These are phyloP conservation scores for Nissolia schottii DNA, from an alignment of 306 rosid species.

Conservation along the genomic window DNA sequence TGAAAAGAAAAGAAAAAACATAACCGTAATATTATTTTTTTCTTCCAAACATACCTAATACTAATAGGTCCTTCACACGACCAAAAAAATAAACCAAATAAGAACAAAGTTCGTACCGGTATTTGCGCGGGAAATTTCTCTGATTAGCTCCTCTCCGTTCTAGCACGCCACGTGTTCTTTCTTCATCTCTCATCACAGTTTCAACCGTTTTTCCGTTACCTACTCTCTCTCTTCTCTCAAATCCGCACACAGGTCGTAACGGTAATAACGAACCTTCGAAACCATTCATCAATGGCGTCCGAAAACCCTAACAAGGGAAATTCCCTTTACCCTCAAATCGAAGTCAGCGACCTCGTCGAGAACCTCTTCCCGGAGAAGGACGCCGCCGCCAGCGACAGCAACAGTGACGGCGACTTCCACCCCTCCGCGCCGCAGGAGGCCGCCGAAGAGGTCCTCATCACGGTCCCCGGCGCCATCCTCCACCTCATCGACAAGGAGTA, in stretches of 20 bases:
- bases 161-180: slow-evolving; percentile 17
- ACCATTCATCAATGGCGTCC: slow-evolving; percentile 37
- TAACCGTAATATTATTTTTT: too few relatives aligned
- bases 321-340: slow-evolving; percentile 48
- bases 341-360: slow-evolving; percentile 40
- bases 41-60: too few relatives aligned
- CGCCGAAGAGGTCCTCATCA: slow-evolving; percentile 54
- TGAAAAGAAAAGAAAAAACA: too few relatives aligned
- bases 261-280: not conserved
- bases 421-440: slow-evolving; percentile 47
- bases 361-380: slow-evolving; percentile 38
- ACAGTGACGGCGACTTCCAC: not conserved
- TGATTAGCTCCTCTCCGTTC: not conserved
- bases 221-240: not conserved
- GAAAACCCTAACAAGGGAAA: slow-evolving; percentile 20
- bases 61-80: too few relatives aligned
- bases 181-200: not conserved
- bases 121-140: slow-evolving; percentile 4
- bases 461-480: slow-evolving; percentile 76
- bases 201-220: not conserved
- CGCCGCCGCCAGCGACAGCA: not conserved
- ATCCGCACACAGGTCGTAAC: not conserved
- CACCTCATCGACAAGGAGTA: slow-evolving; percentile 71
- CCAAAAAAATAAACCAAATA: too few relatives aligned
- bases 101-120: not conserved